Conservation (phyloP, 768 basidiomycete species). For the Lactifluus echinatus region DNA sequence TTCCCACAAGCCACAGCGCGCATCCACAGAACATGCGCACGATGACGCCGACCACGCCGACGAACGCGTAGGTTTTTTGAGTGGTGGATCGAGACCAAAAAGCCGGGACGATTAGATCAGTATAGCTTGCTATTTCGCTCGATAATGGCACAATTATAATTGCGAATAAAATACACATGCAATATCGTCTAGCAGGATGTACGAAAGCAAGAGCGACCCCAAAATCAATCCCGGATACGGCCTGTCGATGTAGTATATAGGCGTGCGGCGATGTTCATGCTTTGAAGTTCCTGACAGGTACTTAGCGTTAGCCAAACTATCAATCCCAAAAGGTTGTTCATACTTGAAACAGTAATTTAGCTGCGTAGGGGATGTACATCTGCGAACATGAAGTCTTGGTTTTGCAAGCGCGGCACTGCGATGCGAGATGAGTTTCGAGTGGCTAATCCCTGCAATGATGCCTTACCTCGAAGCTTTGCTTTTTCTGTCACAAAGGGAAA, state of each 20-base stretch:
- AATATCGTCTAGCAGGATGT: conserved; percentile 10
- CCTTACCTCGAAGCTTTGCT: conserved; percentile 79
- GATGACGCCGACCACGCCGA: conserved; percentile 38
- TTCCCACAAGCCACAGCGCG: conserved; percentile 37
- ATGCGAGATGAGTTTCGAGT: not conserved
- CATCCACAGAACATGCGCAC: conserved; percentile 43
- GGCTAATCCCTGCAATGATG: not conserved
- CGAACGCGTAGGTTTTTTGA: conserved; percentile 64
- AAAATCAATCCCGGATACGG: conserved; percentile 56
- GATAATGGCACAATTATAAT: conserved; percentile 10
- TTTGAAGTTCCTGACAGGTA: conserved; percentile 68
- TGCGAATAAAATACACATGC: conserved; percentile 30
- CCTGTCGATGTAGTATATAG: conserved; percentile 82
- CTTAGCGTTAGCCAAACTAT: conserved; percentile 1
- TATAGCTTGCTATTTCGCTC: not conserved
- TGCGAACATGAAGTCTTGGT: conserved; percentile 95
- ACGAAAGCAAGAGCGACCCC: conserved; percentile 11
- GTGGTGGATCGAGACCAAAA: conserved; percentile 19
- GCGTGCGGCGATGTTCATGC: conserved; percentile 90
- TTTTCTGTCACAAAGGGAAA: conserved; percentile 50
- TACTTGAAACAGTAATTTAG: conserved; percentile 93
- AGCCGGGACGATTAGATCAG: conserved; percentile 13
- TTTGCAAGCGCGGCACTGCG: conserved; percentile 82
- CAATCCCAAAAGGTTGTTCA: conserved; percentile 18
- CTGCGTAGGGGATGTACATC: conserved; percentile 91